Evolutionary conservation across 2,329 filamentous ascomycete species (phyloP), one percentile per base, ranked within the genome.

Genomic region (Didymellaceae sp.): DNA sequence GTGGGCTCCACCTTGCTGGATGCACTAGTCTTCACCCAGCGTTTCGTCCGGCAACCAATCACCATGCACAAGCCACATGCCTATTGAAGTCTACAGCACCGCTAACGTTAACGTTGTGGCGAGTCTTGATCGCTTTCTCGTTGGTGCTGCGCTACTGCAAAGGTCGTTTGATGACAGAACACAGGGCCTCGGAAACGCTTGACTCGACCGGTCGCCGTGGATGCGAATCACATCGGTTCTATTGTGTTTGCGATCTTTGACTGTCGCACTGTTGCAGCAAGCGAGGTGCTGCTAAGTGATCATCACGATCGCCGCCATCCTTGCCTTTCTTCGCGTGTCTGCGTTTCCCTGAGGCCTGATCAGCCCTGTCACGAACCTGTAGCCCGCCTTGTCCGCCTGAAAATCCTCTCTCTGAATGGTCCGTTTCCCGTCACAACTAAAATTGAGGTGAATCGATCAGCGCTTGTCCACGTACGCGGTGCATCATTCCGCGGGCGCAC

Each of bases 261-360:
- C 33, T 16, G 46, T 45, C 49, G 47, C 40, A 51, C 39, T 59
- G 62, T 64, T 45, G 54, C 64, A 62, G 57, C 57, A 65, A 57
- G 61, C 61, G 61, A 64, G 50, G 47, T 45, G 54, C 45, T 45
- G 52, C 41, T 51, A 49, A 37, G 45, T 48, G 59, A 63, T 63
- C 55, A 58, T 33, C 52, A 45, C 40, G 67, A 71, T 71, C 67
- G 62, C 45, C 68, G 41, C 32, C 30, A 66, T 55, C 63, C 66
- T 65, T 71, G 66, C 63, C 63, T 52, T 58, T 54, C 45, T 44
- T 40, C 38, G 47, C 52, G 52, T 45, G 59, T 61, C 58, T 61
- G 61, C 67, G 65, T 70, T 70, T 68, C 64, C 62, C n/a, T 56
- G 53, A 57, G 62, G 63, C 61, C 59, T 65, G 67, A 69, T 67